Conservation (phyloP, 495 filamentous ascomycete species). For the Podospora didyma region DNA sequence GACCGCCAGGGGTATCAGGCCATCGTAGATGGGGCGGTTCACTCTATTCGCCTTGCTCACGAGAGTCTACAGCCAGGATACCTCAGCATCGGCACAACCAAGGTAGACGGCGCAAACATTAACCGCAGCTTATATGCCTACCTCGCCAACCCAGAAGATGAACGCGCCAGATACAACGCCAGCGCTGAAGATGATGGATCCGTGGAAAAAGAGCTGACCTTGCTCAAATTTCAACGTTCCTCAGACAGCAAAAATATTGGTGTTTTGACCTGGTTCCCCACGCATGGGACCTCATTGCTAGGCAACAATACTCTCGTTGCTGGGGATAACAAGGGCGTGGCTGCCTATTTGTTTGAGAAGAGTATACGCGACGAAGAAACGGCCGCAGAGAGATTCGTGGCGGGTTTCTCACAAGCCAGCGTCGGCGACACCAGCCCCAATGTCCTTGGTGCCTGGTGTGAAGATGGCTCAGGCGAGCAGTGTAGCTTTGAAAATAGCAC, state of each 20-base stretch:
- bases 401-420: slow-evolving; percentile 91
- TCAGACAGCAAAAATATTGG: slow-evolving; percentile 72
- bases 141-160: slow-evolving; percentile 78
- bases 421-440: slow-evolving; percentile 94
- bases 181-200: slow-evolving; percentile 55
- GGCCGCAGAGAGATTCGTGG: slow-evolving; percentile 71
- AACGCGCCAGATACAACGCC: slow-evolving; percentile 66
- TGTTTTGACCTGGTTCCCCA: slow-evolving; percentile 87
- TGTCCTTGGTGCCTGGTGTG: slow-evolving; percentile 77
- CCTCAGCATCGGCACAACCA: slow-evolving; percentile 69
- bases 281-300: slow-evolving; percentile 88
- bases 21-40: slow-evolving; percentile 80
- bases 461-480: slow-evolving; percentile 66
- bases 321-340: slow-evolving; percentile 95
- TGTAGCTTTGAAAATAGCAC: slow-evolving; percentile 77
- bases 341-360: slow-evolving; percentile 80
- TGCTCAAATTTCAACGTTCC: slow-evolving; percentile 73
- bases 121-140: slow-evolving; percentile 91
- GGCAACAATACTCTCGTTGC: slow-evolving; percentile 91
- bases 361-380: slow-evolving; percentile 47
- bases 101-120: slow-evolving; percentile 77
- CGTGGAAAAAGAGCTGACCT: slow-evolving; percentile 83
- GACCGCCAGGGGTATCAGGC: slow-evolving; percentile 84
- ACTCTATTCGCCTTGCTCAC: slow-evolving; percentile 81
- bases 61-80: slow-evolving; percentile 65